Conservation (phyloP, 768 basidiomycete genomes). For the Trametopsis cervina region DNA sequence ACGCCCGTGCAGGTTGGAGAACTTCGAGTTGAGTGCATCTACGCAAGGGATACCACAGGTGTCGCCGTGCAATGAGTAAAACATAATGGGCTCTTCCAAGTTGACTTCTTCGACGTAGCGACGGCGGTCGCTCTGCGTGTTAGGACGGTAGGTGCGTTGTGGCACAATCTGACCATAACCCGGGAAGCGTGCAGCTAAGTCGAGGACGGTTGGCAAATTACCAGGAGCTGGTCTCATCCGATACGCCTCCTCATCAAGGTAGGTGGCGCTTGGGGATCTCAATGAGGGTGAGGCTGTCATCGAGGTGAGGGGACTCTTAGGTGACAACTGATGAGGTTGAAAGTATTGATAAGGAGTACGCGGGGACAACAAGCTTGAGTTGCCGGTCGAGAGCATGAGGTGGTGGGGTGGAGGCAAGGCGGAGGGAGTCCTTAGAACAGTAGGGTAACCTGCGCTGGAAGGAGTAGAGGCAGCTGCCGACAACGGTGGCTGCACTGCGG, state of each 20-base stretch:
- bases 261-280: background rate
- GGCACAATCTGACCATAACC: constrained; percentile 37
- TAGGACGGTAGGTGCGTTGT: constrained; percentile 67
- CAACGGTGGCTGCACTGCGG: background rate
- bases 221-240: too few species aligned
- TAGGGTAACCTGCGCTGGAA: background rate
- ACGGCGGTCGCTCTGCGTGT: constrained; percentile 68
- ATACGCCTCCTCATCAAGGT: too few species aligned
- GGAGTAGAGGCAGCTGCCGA: constrained; percentile 5
- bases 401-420: background rate
- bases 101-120: constrained; percentile 70
- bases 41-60: constrained; percentile 56
- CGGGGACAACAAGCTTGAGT: background rate
- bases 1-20: constrained; percentile 45
- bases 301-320: background rate
- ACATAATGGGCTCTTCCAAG: constrained; percentile 59
- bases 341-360: background rate
- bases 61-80: constrained; percentile 43
- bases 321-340: too few species aligned
- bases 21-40: constrained; percentile 58
- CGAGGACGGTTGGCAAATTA: constrained; percentile 9
- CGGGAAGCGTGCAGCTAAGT: constrained; percentile 8
- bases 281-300: background rate
- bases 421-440: constrained; percentile 5
- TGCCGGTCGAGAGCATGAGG: background rate